Conservation (phyloP, 2,329 filamentous ascomycete genomes). For the Ophiostoma sp. region DNA sequence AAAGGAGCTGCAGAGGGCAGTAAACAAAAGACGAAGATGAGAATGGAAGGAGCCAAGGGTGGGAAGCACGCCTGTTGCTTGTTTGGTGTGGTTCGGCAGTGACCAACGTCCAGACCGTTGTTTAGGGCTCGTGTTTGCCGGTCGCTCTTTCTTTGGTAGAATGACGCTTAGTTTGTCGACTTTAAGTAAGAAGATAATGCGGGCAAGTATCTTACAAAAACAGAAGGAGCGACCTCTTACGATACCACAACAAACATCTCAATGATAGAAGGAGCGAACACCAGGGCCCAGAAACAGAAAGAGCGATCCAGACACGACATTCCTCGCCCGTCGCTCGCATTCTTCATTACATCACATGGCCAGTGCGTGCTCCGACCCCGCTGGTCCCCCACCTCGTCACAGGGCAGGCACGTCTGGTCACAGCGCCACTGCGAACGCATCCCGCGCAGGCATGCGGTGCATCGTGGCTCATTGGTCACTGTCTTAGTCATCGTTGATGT, state of each 20-base stretch:
- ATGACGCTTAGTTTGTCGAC: not conserved
- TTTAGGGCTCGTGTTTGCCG: not conserved
- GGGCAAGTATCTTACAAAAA: not conserved
- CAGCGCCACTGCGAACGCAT: not conserved
- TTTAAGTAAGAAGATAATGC: no score
- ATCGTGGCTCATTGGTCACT: no score
- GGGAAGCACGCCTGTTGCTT: no score
- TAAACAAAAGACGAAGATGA: no score
- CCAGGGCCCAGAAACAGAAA: not conserved
- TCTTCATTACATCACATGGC: slow-evolving; percentile 16
- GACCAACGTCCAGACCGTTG: not conserved
- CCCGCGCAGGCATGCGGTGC: no score
- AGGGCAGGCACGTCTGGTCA: not conserved
- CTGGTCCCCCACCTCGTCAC: slow-evolving; percentile 9
- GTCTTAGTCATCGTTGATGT: no score
- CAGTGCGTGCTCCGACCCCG: slow-evolving; percentile 17
- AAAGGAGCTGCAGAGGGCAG: no score
- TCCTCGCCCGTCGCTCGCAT: not conserved
- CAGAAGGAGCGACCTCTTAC: not conserved
- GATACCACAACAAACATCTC: no score
- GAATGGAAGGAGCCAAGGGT: no score
- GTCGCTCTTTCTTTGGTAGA: slow-evolving; percentile 3
- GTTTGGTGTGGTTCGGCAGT: not conserved
- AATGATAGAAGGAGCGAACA: no score
- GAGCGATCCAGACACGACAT: not conserved